These are phyloP conservation scores for Calonectria montana DNA, from an alignment of 2,329 filamentous ascomycete species.

Conservation along the genomic window DNA sequence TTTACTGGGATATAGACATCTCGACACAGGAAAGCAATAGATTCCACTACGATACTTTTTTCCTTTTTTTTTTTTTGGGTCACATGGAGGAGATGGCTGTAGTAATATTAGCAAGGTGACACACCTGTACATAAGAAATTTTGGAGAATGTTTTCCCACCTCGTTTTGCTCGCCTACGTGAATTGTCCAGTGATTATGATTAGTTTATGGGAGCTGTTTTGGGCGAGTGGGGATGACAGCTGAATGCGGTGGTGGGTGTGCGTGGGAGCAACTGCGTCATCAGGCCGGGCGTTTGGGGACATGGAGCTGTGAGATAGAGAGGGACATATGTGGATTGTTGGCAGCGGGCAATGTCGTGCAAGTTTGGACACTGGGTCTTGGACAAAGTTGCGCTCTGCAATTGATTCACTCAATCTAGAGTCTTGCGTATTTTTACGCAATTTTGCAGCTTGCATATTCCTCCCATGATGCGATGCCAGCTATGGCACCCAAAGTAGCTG, in stretches of 20 bases:
- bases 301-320: conserved; percentile 8
- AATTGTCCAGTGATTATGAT: neutral
- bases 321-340: neutral
- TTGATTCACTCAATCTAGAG: neutral
- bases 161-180: neutral
- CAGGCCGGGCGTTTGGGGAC: neutral
- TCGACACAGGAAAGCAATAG: conserved; percentile 46
- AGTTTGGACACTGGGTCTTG: neutral
- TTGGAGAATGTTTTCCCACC: neutral
- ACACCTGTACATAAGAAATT: conserved; percentile 6
- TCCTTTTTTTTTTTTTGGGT: conserved; percentile 34
- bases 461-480: neutral
- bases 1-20: conserved; percentile 43
- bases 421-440: neutral
- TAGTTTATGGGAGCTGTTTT: neutral
- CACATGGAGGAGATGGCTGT: conserved; percentile 1
- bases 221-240: neutral
- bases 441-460: neutral
- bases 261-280: conserved; percentile 28
- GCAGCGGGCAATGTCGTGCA: neutral
- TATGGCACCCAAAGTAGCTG: neutral
- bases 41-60: conserved; percentile 44
- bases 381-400: too few relatives aligned
- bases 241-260: conserved; percentile 11
- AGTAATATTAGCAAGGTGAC: neutral